phyloP scores from a whole-genome alignment of 257 asterid species.

The Solanum piurae region DNA sequence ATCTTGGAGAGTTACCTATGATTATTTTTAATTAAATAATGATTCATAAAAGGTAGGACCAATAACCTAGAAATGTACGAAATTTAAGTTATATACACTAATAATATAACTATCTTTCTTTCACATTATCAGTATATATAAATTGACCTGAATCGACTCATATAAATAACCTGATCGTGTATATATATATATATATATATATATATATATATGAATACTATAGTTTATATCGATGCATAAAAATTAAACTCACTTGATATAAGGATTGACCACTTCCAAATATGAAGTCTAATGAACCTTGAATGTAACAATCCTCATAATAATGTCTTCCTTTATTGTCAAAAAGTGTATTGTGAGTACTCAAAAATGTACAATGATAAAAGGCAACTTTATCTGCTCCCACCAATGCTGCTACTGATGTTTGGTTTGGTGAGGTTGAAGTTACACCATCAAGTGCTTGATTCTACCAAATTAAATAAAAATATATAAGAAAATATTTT shows the following conservation, averaged over 20 bases:
- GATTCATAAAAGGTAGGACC: neutral
- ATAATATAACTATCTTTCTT: neutral
- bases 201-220: neutral
- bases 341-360: conserved; percentile 65
- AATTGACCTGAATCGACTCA: neutral
- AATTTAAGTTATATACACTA: neutral
- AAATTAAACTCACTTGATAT: conserved; percentile 37
- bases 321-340: conserved; percentile 72
- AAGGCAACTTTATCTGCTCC: conserved; percentile 66
- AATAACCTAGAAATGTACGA: neutral
- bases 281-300: conserved; percentile 67
- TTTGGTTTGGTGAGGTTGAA: conserved; percentile 22
- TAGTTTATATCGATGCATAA: neutral
- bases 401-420: conserved; percentile 62
- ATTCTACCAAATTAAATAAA: conserved; percentile 23
- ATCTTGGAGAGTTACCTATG: too few relatives aligned
- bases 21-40: too few relatives aligned
- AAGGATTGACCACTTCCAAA: conserved; percentile 66
- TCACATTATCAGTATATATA: neutral
- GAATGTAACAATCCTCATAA: conserved; percentile 60
- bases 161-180: neutral
- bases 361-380: conserved; percentile 59
- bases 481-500: neutral
- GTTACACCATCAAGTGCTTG: conserved; percentile 30
- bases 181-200: too few relatives aligned